Percentiles rank a stretch among this genome's conserved stretches.
phyloP scores from a whole-genome alignment of 495 filamentous ascomycete genomes.

The Rhypophila decipiens region DNA sequence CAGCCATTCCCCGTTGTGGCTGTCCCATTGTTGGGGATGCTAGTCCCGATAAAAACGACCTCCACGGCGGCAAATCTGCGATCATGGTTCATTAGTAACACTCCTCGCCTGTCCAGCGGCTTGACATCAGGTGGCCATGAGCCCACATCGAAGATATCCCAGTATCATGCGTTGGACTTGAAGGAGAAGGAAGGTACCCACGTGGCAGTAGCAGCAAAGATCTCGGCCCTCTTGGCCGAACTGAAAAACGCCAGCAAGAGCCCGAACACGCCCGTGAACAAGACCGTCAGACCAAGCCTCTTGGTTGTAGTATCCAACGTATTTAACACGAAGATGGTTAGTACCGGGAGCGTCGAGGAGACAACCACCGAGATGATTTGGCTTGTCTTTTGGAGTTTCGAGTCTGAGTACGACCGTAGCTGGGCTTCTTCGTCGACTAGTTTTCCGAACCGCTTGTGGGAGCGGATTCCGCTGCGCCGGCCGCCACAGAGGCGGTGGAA shows the following conservation, averaged over 20 bases:
- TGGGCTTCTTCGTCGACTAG: background rate
- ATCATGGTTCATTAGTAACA: background rate
- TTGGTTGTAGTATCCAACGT: background rate
- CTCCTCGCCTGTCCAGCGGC: background rate
- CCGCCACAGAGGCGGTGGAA: background rate
- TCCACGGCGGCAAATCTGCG: background rate
- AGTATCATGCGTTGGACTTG: too few species aligned
- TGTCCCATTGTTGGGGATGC: too few species aligned
- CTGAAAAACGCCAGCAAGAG: background rate
- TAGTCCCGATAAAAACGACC: slow-evolving; percentile 1
- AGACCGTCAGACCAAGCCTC: background rate
- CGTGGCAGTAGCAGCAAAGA: background rate
- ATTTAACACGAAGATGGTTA: background rate
- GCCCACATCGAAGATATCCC: too few species aligned
- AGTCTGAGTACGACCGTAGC: background rate
- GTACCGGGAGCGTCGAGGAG: background rate
- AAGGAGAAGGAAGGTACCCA: background rate
- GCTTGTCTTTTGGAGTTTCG: background rate
- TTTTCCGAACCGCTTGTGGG: too few species aligned
- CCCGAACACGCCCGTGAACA: background rate
- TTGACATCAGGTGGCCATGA: background rate
- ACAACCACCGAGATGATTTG: background rate
- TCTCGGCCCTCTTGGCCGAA: background rate
- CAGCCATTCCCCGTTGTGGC: too few species aligned
- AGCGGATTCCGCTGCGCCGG: background rate